Evolutionary conservation across 495 filamentous ascomycete species (phyloP), one percentile per base, ranked within the genome.

Genomic region (Stereocaulon alpinum): DNA sequence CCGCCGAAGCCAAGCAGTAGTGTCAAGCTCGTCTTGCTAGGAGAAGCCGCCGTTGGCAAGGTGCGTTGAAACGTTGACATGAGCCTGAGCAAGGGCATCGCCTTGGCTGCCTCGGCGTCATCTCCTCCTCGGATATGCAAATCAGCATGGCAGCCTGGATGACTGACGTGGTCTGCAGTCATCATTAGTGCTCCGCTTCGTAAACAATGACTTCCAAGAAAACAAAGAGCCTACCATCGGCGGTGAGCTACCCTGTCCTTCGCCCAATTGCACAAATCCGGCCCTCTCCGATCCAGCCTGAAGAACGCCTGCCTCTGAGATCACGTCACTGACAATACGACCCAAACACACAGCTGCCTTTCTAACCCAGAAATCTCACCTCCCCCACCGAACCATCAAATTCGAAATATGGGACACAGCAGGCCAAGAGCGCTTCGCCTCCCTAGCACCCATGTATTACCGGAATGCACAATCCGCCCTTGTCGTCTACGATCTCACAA

Each of bases 351-450:
- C 71, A 97, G 93, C 93, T 66, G 93, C 93, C 64, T 98, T 98
- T 76, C 79, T 98, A 55, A 98, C 93, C 62, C 93, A 98, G 72
- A 97, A 97, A 85, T 95, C 90, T 77, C 89, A 87, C 63, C 88
- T 98, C 24, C 94, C 93, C 18, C 90, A 86, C 65, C 85, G 93
- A 58, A 98, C 89, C 60, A 97, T 98, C 78, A 98, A 98, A 74
- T 98, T 98, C 66, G 93, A 98, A 74, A 98, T 98, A 67, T 98
- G 93, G 93, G 93, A 98, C 80, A 98, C 93, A 5, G 93, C 94
- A 37, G 93, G 93, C 67, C 93, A 98, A 74, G 93, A 98, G 74
- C 89, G 93, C 57, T 98, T 97, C 71, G 93, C 93, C 59, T 93
- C 88, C 29, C 83, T 97, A 42, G 93, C 93, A 17, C 93, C 93